Evolutionary conservation across 2,329 filamentous ascomycete genomes (phyloP), one percentile per base, ranked within the genome.

Genomic region (Microdochium nivale): DNA sequence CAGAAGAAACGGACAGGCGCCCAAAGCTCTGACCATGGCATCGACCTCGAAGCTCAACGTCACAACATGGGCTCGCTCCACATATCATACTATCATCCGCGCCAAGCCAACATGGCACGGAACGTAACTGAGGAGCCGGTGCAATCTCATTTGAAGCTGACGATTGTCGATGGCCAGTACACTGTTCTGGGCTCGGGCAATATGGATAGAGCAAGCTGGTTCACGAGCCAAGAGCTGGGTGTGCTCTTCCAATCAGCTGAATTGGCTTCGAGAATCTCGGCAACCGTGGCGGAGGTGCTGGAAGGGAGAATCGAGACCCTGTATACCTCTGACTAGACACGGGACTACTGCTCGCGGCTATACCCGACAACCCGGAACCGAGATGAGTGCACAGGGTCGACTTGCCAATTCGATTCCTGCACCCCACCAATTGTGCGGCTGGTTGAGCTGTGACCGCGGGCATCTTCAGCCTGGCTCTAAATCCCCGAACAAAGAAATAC

Each of bases 151-250:
- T 72, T 92, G 52, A 95, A 95, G 66, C 76, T 90, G 62, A 86
- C 81, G 1, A 75, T 90, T 51, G 78, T 92, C 2, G 89, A 95
- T 63, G 74, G 74, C 1, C 73, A 82, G 54, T 80, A 83, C 21
- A 73, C 84, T 1, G 74, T 94, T 1, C 69, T 94, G 2, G 89
- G 89, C 0, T 91, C 87, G 19, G 88, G 88, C 1, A 95, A 95
- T 63, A 81, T 91, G 76, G 89, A 95, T 67, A 79, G 88, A 1
- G 88, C 89, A 8, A 91, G 87, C 63, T 94, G 87, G 87, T 91
- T 81, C 67, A 94, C 89, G 4, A 91, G 87, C 65, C 89, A 94
- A 67, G 89, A 95, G 68, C 70, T 94, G 23, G 88, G 88, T 1
- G 72, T 94, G 27, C 60, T 83, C 40, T 77, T 83, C 51, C 68